phyloP scores from a whole-genome alignment of 768 basidiomycete species.

The Suillus subalutaceus region DNA sequence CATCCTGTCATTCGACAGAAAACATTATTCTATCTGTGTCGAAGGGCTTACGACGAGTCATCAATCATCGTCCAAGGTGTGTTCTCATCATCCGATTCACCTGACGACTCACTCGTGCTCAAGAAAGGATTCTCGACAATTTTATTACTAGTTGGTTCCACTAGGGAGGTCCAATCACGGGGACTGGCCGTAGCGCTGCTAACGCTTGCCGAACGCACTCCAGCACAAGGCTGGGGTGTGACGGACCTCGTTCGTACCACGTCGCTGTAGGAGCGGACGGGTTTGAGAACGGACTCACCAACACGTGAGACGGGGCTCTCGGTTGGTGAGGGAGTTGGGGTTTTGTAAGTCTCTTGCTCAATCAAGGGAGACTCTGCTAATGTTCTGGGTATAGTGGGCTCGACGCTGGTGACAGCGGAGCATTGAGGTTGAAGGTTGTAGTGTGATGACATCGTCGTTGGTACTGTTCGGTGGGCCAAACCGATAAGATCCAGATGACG shows the following conservation, averaged over 20 bases:
- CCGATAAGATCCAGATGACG: neutral
- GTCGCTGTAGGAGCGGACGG: neutral
- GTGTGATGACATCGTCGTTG: neutral
- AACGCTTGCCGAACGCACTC: no score
- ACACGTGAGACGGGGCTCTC: neutral
- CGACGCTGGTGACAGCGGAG: neutral
- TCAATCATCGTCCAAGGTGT: no score
- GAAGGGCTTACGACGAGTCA: no score
- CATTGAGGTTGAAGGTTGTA: neutral
- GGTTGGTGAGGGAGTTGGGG: neutral
- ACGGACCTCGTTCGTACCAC: slow-evolving; percentile 3
- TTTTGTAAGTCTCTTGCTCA: neutral
- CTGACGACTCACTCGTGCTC: no score
- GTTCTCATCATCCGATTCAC: no score
- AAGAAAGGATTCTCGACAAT: no score
- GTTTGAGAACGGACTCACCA: neutral
- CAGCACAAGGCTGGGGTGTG: neutral
- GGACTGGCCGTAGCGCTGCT: no score
- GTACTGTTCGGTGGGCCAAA: neutral
- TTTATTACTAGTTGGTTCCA: no score
- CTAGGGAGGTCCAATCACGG: no score
- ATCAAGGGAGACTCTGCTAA: neutral
- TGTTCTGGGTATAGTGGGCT: neutral
- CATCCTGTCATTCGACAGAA: no score
- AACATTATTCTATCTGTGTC: no score